Percentiles rank a stretch among this genome's conserved stretches.
Conservation (phyloP, 805 yeast species). For the Starmerella stigmatis region DNA sequence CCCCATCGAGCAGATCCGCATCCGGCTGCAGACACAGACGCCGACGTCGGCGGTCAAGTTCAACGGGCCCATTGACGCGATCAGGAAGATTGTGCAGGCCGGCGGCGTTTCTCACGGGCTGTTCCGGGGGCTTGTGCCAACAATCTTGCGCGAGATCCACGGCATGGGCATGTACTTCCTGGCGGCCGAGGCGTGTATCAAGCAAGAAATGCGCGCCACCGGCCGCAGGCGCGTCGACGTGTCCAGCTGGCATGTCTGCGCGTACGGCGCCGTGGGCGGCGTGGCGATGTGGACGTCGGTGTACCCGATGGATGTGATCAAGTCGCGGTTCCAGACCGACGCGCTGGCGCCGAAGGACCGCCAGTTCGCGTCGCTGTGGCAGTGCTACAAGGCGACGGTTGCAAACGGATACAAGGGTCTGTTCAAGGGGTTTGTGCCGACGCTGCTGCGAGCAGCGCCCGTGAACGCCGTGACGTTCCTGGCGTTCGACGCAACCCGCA, state of each 20-base stretch:
- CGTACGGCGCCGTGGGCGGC: constrained; percentile 86
- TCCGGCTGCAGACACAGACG: constrained; percentile 83
- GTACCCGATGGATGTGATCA: constrained; percentile 85
- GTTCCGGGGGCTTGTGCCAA: constrained; percentile 74
- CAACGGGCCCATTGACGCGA: constrained; percentile 66
- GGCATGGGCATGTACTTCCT: constrained; percentile 82
- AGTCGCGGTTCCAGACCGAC: constrained; percentile 79
- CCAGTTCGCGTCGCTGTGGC: constrained; percentile 45
- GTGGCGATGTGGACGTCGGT: constrained; percentile 74
- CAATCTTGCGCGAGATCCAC: constrained; percentile 70
- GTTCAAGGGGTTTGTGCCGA: constrained; percentile 84
- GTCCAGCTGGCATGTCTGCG: constrained; percentile 78
- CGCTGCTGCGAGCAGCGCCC: constrained; percentile 92
- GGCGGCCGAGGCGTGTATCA: constrained; percentile 80
- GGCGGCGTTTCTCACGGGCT: constrained; percentile 50
- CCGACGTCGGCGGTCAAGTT: constrained; percentile 38
- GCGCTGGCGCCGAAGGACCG: constrained; percentile 49
- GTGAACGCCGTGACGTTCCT: constrained; percentile 96
- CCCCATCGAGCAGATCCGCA: constrained; percentile 92
- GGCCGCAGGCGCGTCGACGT: constrained; percentile 53
- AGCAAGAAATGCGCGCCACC: constrained; percentile 45
- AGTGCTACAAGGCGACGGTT: constrained; percentile 47
- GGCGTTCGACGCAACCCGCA: constrained; percentile 77
- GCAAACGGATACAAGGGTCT: constrained; percentile 43
- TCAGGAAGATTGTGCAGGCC: constrained; percentile 43